Percentiles rank a stretch among this genome's conserved stretches.
phyloP scores from a whole-genome alignment of 2,329 filamentous ascomycete genomes.

The Coniochaeta ligniaria region DNA sequence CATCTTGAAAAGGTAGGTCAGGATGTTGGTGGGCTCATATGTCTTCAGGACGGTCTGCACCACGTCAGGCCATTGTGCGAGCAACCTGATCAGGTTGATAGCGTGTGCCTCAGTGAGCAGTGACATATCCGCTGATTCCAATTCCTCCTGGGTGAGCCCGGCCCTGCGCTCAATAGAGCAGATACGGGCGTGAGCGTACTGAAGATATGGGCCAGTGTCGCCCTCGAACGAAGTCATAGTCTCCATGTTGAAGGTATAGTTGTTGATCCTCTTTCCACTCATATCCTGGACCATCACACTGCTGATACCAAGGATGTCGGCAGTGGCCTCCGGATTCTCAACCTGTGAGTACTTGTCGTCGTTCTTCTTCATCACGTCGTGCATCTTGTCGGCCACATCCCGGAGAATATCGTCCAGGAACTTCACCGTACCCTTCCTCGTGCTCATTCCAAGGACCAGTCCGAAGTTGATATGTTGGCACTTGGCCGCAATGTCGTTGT shows the following conservation, averaged over 20 bases:
- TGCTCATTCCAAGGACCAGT: slow-evolving; percentile 64
- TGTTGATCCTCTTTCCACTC: slow-evolving; percentile 77
- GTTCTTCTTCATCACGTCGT: slow-evolving; percentile 93
- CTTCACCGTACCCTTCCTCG: slow-evolving; percentile 66
- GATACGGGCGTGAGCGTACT: slow-evolving; percentile 73
- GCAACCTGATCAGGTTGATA: slow-evolving; percentile 62
- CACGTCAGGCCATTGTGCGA: slow-evolving; percentile 82
- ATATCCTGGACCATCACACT: slow-evolving; percentile 98
- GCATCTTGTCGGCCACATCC: slow-evolving; percentile 90
- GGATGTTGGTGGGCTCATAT: slow-evolving; percentile 53
- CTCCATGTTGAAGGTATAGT: slow-evolving; percentile 70
- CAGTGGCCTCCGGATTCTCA: slow-evolving; percentile 70
- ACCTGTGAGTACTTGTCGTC: slow-evolving; percentile 86
- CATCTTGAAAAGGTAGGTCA: slow-evolving; percentile 75
- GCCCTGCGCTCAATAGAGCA: slow-evolving; percentile 55
- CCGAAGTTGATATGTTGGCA: slow-evolving; percentile 73
- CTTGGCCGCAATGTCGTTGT: slow-evolving; percentile 59
- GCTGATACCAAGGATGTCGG: slow-evolving; percentile 86
- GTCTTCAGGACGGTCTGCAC: slow-evolving; percentile 80
- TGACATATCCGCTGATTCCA: slow-evolving; percentile 56
- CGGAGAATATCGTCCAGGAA: slow-evolving; percentile 66
- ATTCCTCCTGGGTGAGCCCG: slow-evolving; percentile 44
- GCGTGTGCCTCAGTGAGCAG: slow-evolving; percentile 68
- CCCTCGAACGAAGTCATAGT: slow-evolving; percentile 80
- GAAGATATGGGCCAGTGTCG: slow-evolving; percentile 77